These are phyloP conservation scores for Selenicereus undatus DNA, from an alignment of 148 eudicot species.

Conservation along the genomic window DNA sequence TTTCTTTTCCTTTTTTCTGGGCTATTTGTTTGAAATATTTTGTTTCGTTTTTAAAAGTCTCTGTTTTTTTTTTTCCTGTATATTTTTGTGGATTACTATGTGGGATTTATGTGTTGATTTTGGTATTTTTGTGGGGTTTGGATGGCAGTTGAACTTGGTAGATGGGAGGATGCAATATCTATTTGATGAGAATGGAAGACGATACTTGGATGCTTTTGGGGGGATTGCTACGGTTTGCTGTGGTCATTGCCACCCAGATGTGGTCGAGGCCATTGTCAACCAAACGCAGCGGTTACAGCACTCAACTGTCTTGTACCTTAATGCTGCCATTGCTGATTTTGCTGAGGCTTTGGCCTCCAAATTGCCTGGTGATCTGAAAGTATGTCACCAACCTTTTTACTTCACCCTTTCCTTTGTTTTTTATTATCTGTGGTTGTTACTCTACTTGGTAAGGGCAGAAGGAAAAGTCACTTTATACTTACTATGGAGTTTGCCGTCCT, in stretches of 20 bases:
- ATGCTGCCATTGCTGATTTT: conserved; percentile 76
- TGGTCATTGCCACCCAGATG: conserved; percentile 94
- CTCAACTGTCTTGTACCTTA: conserved; percentile 79
- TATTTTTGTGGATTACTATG: background rate
- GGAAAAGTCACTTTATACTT: background rate
- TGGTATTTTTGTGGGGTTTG: background rate
- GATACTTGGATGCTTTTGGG: conserved; percentile 90
- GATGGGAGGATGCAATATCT: conserved; percentile 97
- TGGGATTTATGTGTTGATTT: background rate
- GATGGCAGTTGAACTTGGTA: conserved; percentile 68
- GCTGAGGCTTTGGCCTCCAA: conserved; percentile 93
- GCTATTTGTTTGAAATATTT: too few species aligned
- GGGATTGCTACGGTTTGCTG: conserved; percentile 91
- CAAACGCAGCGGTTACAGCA: conserved; percentile 79
- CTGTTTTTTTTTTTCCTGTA: too few species aligned
- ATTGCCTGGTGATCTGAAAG: conserved; percentile 95
- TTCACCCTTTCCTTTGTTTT: conserved; percentile 6
- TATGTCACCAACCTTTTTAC: conserved; percentile 17
- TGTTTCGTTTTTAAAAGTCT: too few species aligned
- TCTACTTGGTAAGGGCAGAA: background rate
- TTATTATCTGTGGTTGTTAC: background rate
- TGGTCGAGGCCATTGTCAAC: conserved; percentile 64
- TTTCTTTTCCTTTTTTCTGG: too few species aligned
- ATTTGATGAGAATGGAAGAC: conserved; percentile 78
- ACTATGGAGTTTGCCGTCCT: background rate